Conservation (phyloP, 768 basidiomycete species). For the Suillus brevipes region DNA sequence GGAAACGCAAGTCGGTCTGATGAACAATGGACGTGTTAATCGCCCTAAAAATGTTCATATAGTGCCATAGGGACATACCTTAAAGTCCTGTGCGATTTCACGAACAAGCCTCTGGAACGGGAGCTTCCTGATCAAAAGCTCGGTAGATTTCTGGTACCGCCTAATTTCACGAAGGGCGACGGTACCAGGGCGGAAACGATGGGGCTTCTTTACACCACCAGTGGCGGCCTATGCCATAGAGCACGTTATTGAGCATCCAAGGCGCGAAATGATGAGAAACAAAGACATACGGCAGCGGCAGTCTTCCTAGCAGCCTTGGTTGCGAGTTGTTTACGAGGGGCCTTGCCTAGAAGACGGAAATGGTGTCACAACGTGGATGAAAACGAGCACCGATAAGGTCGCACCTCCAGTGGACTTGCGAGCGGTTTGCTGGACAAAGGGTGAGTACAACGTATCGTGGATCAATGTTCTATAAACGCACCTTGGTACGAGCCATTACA, state of each 20-base stretch:
- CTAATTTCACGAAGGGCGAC: conserved; percentile 99
- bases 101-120: conserved; percentile 98
- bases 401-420: conserved; percentile 98
- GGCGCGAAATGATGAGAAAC: not conserved
- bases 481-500: conserved; percentile 88
- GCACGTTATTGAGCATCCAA: conserved; percentile 12
- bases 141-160: conserved; percentile 98
- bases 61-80: conserved; percentile 47
- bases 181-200: conserved; percentile 95
- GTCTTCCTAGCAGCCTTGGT: conserved; percentile 96
- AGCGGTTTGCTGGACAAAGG: conserved; percentile 80
- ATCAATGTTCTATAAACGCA: conserved; percentile 25
- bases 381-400: conserved; percentile 30
- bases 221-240: conserved; percentile 57
- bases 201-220: conserved; percentile 99
- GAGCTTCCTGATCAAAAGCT: conserved; percentile 98
- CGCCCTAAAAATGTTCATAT: not conserved
- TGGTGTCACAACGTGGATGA: conserved; percentile 20
- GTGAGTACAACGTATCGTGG: conserved; percentile 13
- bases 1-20: conserved; percentile 91
- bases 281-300: conserved; percentile 57
- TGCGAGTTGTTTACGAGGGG: conserved; percentile 91
- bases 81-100: conserved; percentile 97
- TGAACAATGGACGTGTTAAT: conserved; percentile 8
- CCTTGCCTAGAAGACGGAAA: conserved; percentile 59